These are phyloP conservation scores for Eragrostis curvula DNA, from an alignment of 176 grass and related monocot species.

Conservation along the genomic window DNA sequence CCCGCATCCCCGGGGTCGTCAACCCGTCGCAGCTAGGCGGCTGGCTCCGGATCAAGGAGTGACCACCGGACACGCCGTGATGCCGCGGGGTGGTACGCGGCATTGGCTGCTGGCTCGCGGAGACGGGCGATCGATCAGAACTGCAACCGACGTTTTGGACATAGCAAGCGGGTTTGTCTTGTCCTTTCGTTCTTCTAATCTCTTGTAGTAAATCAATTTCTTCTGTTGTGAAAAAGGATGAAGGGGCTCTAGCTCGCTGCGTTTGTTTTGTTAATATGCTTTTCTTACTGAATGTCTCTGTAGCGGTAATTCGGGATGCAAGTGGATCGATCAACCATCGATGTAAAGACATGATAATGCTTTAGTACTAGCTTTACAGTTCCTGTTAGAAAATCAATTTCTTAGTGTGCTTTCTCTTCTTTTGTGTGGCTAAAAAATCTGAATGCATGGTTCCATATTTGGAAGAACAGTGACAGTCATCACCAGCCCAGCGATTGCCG, in stretches of 20 bases:
- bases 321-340: slow-evolving; percentile 10
- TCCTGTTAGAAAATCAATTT: neutral
- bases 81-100: neutral
- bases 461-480: neutral
- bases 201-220: neutral
- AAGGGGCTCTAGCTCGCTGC: neutral
- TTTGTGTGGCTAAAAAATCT: neutral
- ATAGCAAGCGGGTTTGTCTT: slow-evolving; percentile 14
- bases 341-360: neutral
- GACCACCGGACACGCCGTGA: neutral
- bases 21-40: slow-evolving; percentile 81
- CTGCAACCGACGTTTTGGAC: slow-evolving; percentile 32
- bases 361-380: neutral
- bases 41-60: slow-evolving; percentile 76
- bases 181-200: neutral
- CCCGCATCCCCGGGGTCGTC: slow-evolving; percentile 63
- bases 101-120: slow-evolving; percentile 12
- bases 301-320: neutral
- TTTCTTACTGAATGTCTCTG: neutral
- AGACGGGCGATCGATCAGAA: slow-evolving; percentile 1
- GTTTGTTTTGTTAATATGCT: neutral
- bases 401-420: neutral
- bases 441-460: no score
- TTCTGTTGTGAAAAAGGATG: neutral
- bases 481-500: neutral